Percentiles rank a stretch among this genome's conserved stretches.
These are phyloP conservation scores for Penicillium glabrum DNA, from an alignment of 2,329 filamentous ascomycete genomes.

Conservation along the genomic window DNA sequence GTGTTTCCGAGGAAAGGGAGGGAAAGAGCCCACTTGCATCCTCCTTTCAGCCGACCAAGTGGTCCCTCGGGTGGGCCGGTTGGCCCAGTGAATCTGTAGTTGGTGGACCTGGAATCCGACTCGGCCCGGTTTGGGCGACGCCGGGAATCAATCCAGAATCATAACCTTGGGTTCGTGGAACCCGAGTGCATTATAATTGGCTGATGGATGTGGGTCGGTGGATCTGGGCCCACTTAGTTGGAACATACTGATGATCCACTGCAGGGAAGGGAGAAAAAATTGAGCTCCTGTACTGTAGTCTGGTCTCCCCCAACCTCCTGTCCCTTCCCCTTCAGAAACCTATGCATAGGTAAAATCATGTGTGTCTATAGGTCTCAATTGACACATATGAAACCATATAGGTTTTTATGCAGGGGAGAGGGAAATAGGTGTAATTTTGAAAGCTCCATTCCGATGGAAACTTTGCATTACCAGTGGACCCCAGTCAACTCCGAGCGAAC, in stretches of 20 bases:
- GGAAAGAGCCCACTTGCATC: constrained; percentile 4
- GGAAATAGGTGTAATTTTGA: not conserved
- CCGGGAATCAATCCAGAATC: constrained; percentile 23
- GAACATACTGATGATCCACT: constrained; percentile 25
- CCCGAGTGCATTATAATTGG: constrained; percentile 19
- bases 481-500: constrained; percentile 13
- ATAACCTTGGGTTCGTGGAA: constrained; percentile 4
- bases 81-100: constrained; percentile 22
- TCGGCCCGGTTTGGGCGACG: constrained; percentile 27
- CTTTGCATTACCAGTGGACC: not conserved
- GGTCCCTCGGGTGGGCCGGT: constrained; percentile 8
- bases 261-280: constrained; percentile 14
- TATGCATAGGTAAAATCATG: not conserved
- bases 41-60: constrained; percentile 16
- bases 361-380: not conserved
- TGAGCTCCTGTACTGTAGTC: not conserved
- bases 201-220: constrained; percentile 2
- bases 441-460: not conserved
- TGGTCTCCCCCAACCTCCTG: not conserved
- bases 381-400: constrained; percentile 1
- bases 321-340: not conserved
- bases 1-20: constrained; percentile 20
- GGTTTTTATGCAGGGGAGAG: constrained; percentile 4
- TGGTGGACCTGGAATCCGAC: constrained; percentile 28
- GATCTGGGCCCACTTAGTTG: constrained; percentile 14